Base-by-base conservation (phyloP, 73 alveolate genomes). In the Blepharisma japonicum region DNA sequence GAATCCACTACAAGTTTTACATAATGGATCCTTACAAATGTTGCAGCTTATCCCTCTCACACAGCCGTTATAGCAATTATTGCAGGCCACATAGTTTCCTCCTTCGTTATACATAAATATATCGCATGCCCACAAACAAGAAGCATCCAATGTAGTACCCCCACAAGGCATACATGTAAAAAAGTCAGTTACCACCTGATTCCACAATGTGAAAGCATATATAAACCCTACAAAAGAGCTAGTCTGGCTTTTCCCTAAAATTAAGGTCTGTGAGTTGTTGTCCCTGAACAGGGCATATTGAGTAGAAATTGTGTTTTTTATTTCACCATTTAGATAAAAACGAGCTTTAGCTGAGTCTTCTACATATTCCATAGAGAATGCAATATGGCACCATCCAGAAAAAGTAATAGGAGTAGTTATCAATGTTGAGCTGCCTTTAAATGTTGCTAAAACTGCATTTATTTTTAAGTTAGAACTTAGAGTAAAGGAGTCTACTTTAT, bases 191-290 rank as follows among this genome's bases (percentile, higher is more conserved):
- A 48, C 2, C 3, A 2, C 18, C 4, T n/a, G 23, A 25, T 61
- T 61, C 2, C 23, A 61, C n/a, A 61, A 14, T 61, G 14, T 18
- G 2, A 61, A 25, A 9, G n/a, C 23, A 14, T 25, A 61, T n/a
- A 61, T 61, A 61, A 61, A 61, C 18, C 74, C 74, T 14, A 25
- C 23, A 5, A 61, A 61, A 14, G 74, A 9, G 46, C 23, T 61
- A 0, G 39, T 18, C 46, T 14, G 14, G 39, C n/a, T 14, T 14
- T n/a, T 8, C 2, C 23, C 11, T 61, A 25, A 61, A 25, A 8
- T 0, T 2, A n/a, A n/a, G 46, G 23, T 61, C 39, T 18, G 23
- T 14, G 23, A 8, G 42, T 3, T 32, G 42, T 32, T 32, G 3
- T 32, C 42, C 42, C 42, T 32, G 42, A 32, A 32, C 42, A 32